phyloP scores from a whole-genome alignment of 441 rosid species.

The Pelargonium cotyledonis region DNA sequence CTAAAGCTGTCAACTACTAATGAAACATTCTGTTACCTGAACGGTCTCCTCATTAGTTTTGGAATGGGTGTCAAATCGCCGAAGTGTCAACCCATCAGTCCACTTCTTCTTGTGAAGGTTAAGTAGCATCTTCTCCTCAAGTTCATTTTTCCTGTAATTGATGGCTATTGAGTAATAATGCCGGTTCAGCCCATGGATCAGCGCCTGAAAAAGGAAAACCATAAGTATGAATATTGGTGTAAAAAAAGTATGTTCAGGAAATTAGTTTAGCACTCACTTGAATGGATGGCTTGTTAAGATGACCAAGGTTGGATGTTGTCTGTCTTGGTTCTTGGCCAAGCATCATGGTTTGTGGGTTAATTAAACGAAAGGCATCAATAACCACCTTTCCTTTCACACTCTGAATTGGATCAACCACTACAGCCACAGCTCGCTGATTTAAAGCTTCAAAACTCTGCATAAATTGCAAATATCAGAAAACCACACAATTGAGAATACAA shows the following conservation, averaged over 20 bases:
- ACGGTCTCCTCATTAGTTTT: constrained; percentile 93
- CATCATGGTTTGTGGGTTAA: constrained; percentile 98
- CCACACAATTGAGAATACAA: not conserved
- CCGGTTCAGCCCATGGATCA: constrained; percentile 90
- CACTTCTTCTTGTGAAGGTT: constrained; percentile 98
- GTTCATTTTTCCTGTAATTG: constrained; percentile 95
- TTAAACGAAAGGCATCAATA: constrained; percentile 94
- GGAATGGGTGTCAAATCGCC: constrained; percentile 78
- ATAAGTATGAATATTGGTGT: not conserved
- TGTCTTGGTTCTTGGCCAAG: constrained; percentile 98
- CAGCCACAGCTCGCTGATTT: constrained; percentile 96
- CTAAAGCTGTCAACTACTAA: not conserved
- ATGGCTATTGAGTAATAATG: constrained; percentile 97
- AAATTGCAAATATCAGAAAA: constrained; percentile 14
- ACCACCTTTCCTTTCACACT: constrained; percentile 98
- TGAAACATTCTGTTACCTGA: constrained; percentile 45
- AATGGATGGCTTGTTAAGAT: constrained; percentile 93
- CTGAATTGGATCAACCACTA: constrained; percentile 97
- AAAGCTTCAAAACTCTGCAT: constrained; percentile 97
- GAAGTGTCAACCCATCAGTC: constrained; percentile 93
- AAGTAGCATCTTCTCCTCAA: constrained; percentile 98
- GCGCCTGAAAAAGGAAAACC: constrained; percentile 42
- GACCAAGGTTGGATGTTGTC: constrained; percentile 92
- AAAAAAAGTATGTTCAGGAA: not conserved
- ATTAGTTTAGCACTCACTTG: constrained; percentile 42